phyloP scores from a whole-genome alignment of 2,329 filamentous ascomycete genomes.

The Aquanectria penicillioides region DNA sequence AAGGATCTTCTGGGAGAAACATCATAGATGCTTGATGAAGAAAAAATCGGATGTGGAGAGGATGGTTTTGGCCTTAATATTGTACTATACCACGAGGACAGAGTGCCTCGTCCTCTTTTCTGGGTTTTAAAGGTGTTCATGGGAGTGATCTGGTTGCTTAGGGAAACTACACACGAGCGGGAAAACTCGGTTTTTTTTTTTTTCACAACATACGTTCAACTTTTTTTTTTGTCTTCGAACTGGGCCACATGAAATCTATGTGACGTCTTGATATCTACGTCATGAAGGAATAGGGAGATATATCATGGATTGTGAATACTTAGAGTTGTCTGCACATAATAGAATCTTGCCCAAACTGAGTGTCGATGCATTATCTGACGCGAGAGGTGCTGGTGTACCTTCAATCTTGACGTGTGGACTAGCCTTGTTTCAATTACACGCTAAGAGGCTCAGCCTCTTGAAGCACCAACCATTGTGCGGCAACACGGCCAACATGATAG shows the following conservation, averaged over 20 bases:
- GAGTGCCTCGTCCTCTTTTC: constrained; percentile 21
- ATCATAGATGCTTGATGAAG: constrained; percentile 38
- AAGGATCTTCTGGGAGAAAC: constrained; percentile 42
- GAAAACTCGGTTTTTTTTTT: constrained; percentile 38
- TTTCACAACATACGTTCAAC: too few relatives aligned
- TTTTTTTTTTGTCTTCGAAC: constrained; percentile 24
- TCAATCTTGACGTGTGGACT: neutral
- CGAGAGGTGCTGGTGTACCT: neutral
- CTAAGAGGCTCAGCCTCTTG: too few relatives aligned
- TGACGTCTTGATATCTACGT: constrained; percentile 33
- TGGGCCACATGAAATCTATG: constrained; percentile 30
- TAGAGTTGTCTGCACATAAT: constrained; percentile 13
- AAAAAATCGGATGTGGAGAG: constrained; percentile 26
- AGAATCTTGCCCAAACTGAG: constrained; percentile 1
- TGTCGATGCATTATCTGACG: neutral
- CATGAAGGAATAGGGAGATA: constrained; percentile 30
- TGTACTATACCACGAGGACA: constrained; percentile 37
- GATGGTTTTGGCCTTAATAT: constrained; percentile 39
- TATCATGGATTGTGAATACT: constrained; percentile 9
- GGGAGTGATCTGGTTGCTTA: constrained; percentile 38
- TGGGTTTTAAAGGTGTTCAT: constrained; percentile 31
- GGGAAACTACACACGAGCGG: constrained; percentile 30
- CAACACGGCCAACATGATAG: too few relatives aligned
- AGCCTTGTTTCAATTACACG: too few relatives aligned
- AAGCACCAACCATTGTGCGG: too few relatives aligned